Conservation (phyloP, 768 basidiomycete genomes). For the Suillus subalutaceus region DNA sequence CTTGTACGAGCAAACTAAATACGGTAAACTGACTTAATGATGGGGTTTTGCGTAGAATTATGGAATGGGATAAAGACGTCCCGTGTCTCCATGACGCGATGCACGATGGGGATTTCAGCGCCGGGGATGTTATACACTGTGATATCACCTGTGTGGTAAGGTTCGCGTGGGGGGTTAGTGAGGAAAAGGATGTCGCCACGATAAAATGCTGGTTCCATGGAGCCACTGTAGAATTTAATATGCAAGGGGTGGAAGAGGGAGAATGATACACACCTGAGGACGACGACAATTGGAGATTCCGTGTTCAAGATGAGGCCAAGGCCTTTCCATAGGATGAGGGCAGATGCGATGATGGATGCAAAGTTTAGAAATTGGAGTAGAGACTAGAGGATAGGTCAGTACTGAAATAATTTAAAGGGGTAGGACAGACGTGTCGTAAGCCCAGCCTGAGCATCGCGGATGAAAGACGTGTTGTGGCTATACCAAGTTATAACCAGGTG, state of each 20-base stretch:
- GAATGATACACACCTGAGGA: constrained; percentile 69
- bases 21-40: too few species aligned
- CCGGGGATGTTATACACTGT: constrained; percentile 97
- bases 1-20: too few species aligned
- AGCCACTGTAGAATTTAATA: constrained; percentile 57
- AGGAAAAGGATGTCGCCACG: constrained; percentile 96
- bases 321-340: constrained; percentile 98
- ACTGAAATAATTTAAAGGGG: too few species aligned
- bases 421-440: too few species aligned
- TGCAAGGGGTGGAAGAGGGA: too few species aligned
- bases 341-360: constrained; percentile 79
- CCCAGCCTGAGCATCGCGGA: too few species aligned
- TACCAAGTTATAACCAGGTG: too few species aligned
- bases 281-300: constrained; percentile 95
- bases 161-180: constrained; percentile 48
- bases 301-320: constrained; percentile 88
- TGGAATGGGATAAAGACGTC: constrained; percentile 48
- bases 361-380: constrained; percentile 66
- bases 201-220: constrained; percentile 96
- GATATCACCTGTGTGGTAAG: constrained; percentile 91
- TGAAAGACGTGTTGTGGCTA: too few species aligned
- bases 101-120: constrained; percentile 93
- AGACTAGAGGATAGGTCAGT: constrained; percentile 46
- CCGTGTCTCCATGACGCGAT: constrained; percentile 91
- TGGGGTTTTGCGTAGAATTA: constrained; percentile 39